Evolutionary conservation across 2,329 filamentous ascomycete species (phyloP), one percentile per base, ranked within the genome.

Genomic region (Colletotrichum euphorbiae): DNA sequence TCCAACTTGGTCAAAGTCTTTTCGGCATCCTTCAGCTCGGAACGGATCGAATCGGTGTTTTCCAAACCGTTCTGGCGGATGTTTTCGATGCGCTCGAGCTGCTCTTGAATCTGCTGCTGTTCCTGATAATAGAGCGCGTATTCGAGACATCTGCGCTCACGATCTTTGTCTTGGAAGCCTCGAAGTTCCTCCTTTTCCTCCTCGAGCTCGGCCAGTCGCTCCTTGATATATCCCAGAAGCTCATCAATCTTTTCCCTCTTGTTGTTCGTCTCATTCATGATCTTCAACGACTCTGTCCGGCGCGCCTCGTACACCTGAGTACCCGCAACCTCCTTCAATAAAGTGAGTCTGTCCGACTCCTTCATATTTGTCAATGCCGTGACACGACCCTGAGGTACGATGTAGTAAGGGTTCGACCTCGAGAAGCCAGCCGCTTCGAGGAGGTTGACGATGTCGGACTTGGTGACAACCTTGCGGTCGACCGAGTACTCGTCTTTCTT

Each of bases 401-500:
- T 99, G 79, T 99, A 99, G 84, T 98, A 99, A 28, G 96, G 96
- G 78, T 99, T 99, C 65, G 94, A 97, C 72, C 94, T 90, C 69
- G 95, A 98, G 80, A 99, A 98, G 19, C 96, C 96, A 13, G 96
- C 96, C 7, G 94, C 97, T 79, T 99, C 96, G 46, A 99, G 87
- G 42, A 99, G 87, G 78, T 97, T 97, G 85, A 97, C 92, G 68
- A 99, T 95, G 77, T 99, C 96, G 70, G 90, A 87, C 78, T 97
- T 97, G 42, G 94, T 97, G 38, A 94, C 93, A 72, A 97, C 97
- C 82, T 98, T 99, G 77, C 94, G 93, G 80, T 99, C 96, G 33
- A 99, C 88, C 1, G 95, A 97, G 79, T 98, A 99, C 82, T 99
- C 96, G 78, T 99, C 96, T 81, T 99, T 99, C 81, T 99, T 98